Percentiles rank a stretch among this genome's conserved stretches.
phyloP scores from a whole-genome alignment of 495 filamentous ascomycete species.

The Penicillium bialowiezense region DNA sequence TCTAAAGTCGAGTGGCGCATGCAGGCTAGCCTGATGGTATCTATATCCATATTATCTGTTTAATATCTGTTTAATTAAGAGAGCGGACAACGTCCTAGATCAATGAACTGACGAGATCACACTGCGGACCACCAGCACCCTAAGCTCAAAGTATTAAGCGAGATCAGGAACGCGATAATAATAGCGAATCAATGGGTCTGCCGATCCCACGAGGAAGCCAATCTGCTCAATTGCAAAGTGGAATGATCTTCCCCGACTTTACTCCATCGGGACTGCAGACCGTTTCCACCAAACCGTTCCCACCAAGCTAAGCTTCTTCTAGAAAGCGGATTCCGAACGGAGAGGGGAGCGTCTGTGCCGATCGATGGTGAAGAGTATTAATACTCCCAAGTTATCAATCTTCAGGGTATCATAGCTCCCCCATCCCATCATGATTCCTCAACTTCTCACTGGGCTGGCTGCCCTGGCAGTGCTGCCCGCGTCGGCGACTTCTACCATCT shows the following conservation, averaged over 20 bases:
- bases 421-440: constrained; percentile 4
- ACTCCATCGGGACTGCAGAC: constrained; percentile 14
- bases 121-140: no score
- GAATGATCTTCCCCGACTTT: constrained; percentile 6
- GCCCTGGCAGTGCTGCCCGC: constrained; percentile 20
- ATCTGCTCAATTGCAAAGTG: constrained; percentile 3
- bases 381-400: neutral
- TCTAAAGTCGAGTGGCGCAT: neutral
- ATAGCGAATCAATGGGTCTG: neutral
- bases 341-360: neutral
- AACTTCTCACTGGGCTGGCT: neutral
- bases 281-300: constrained; percentile 2
- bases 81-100: no score
- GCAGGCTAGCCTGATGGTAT: no score
- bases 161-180: neutral
- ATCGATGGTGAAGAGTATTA: neutral
- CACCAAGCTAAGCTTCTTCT: neutral
- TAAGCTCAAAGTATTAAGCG: neutral
- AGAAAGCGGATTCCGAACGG: neutral
- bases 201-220: constrained; percentile 1
- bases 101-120: no score
- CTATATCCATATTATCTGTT: no score
- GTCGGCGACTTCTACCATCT: constrained; percentile 8
- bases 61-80: no score
- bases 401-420: neutral